Percentiles rank a stretch among this genome's conserved stretches.
Conservation (phyloP, 495 filamentous ascomycete species). For the Trichoderma parareesei region DNA sequence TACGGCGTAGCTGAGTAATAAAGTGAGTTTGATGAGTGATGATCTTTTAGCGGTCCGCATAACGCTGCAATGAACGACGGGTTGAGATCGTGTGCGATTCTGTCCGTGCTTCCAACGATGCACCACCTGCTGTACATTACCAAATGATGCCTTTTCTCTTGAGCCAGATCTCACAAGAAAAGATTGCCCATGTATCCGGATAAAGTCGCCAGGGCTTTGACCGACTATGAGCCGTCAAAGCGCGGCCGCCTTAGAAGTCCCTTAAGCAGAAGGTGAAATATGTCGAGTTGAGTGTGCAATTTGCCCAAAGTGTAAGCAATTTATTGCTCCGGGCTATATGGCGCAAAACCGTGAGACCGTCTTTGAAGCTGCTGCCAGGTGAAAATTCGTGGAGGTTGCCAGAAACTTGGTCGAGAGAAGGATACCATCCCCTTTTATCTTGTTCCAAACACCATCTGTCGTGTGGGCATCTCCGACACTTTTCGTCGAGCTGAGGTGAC, state of each 20-base stretch:
- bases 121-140: background rate
- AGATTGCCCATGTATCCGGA: background rate
- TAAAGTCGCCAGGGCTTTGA: background rate
- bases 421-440: background rate
- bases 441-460: background rate
- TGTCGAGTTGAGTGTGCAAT: background rate
- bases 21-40: background rate
- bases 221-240: background rate
- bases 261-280: too few species aligned
- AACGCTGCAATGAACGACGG: background rate
- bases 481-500: background rate
- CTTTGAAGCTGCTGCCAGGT: background rate
- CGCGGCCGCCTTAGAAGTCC: background rate
- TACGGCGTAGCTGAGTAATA: background rate
- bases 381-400: background rate
- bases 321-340: background rate
- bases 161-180: background rate
- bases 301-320: background rate
- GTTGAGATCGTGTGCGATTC: background rate
- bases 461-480: background rate
- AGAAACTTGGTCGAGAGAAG: background rate
- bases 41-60: background rate
- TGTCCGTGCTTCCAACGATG: background rate
- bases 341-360: background rate
- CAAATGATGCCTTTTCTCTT: background rate